A percentile compares a stretch with the other conserved stretches of the same genome.
These are phyloP conservation scores for Colletotrichum lini DNA, from an alignment of 2,329 filamentous ascomycete genomes.

Conservation along the genomic window DNA sequence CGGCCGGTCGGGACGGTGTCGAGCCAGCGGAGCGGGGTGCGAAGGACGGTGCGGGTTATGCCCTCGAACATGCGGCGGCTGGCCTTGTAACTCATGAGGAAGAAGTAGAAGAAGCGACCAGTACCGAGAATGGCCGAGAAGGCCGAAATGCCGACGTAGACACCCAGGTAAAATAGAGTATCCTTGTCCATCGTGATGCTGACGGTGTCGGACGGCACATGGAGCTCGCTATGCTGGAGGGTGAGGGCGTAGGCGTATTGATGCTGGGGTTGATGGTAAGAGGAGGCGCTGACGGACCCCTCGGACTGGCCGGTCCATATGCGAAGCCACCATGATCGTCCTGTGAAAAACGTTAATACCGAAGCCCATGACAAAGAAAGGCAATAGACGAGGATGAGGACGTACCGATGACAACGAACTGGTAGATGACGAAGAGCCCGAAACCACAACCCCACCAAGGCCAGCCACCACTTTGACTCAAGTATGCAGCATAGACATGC, in stretches of 20 bases:
- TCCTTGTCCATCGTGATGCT: constrained; percentile 52
- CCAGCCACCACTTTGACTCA: constrained; percentile 75
- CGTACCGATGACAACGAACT: constrained; percentile 68
- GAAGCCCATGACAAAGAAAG: too few relatives aligned
- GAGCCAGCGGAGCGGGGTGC: constrained; percentile 83
- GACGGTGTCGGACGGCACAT: constrained; percentile 47
- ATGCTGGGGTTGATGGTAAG: constrained; percentile 38
- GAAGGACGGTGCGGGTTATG: constrained; percentile 76
- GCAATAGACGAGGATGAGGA: constrained; percentile 32
- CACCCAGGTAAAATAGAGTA: constrained; percentile 74
- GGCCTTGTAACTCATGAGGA: constrained; percentile 75
- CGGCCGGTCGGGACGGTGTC: constrained; percentile 85
- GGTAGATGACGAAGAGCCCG: constrained; percentile 67
- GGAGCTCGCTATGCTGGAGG: constrained; percentile 61
- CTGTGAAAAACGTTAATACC: constrained; percentile 46
- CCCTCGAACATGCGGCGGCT: constrained; percentile 78
- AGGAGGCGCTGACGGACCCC: constrained; percentile 46
- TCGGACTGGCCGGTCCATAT: constrained; percentile 71
- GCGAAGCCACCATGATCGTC: constrained; percentile 74
- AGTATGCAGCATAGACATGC: constrained; percentile 77
- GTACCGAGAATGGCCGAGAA: constrained; percentile 72
- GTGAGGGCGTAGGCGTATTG: constrained; percentile 49
- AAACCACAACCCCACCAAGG: constrained; percentile 71
- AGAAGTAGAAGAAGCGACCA: constrained; percentile 74
- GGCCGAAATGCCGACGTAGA: constrained; percentile 76